Percentiles rank a stretch among this genome's conserved stretches.
Conservation (phyloP, 352 stramenopile genomes). For the Halophytophthora polymorphica region DNA sequence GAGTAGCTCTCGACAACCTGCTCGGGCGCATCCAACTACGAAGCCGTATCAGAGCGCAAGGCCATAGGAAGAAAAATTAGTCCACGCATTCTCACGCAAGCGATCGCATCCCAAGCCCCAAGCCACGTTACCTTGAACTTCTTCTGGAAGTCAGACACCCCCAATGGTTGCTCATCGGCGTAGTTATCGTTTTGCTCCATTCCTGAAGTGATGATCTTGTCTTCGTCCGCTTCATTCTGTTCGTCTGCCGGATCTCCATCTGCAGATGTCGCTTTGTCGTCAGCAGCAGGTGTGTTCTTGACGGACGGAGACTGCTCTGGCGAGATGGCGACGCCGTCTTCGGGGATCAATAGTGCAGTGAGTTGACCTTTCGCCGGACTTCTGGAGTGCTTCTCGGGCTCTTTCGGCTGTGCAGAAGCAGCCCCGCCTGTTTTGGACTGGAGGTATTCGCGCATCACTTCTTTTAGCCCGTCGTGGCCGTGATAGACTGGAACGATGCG, state of each 20-base stretch:
- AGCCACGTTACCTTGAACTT: constrained; percentile 67
- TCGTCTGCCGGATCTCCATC: constrained; percentile 9
- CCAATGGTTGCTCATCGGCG: constrained; percentile 41
- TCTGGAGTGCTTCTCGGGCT: constrained; percentile 11
- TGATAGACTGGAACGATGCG: constrained; percentile 44
- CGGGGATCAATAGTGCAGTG: constrained; percentile 3
- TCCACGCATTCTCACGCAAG: not conserved
- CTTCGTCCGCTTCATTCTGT: constrained; percentile 6
- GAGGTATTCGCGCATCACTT: constrained; percentile 54
- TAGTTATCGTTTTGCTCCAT: constrained; percentile 39
- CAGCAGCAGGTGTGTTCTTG: not conserved
- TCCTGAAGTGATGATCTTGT: constrained; percentile 10
- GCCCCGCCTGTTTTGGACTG: constrained; percentile 9
- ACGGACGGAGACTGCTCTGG: constrained; percentile 11
- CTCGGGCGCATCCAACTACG: constrained; percentile 57
- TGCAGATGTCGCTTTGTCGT: constrained; percentile 1
- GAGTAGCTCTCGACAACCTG: constrained; percentile 85
- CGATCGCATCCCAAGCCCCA: not conserved
- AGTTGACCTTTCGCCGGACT: constrained; percentile 6
- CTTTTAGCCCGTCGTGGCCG: constrained; percentile 47
- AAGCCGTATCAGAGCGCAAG: constrained; percentile 2
- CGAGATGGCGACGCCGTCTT: constrained; percentile 4
- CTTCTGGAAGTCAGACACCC: constrained; percentile 73
- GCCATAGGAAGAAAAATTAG: not conserved
- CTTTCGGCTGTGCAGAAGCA: constrained; percentile 10